phyloP scores from a whole-genome alignment of 2,329 filamentous ascomycete species.

The Botrytis paeoniae region DNA sequence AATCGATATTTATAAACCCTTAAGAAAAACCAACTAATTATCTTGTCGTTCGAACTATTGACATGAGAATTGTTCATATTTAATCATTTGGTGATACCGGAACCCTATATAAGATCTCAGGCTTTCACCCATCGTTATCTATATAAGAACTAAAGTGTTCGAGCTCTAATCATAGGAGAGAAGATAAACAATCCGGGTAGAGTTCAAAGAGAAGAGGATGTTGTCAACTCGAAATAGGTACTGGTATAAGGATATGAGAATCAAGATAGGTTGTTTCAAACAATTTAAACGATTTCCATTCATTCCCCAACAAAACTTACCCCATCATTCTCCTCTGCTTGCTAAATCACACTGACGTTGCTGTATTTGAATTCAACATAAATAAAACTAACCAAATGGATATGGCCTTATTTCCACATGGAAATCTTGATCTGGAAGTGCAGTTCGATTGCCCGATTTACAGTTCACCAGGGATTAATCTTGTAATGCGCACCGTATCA shows the following conservation, averaged over 20 bases:
- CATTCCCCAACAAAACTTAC: neutral
- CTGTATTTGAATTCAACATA: neutral
- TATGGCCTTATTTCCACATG: neutral
- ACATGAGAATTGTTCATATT: neutral
- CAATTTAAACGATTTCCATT: neutral
- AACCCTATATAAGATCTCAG: neutral
- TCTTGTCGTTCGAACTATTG: too few species aligned
- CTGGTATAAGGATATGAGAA: too few species aligned
- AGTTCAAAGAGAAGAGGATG: too few species aligned
- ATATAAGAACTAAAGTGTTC: neutral
- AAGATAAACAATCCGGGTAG: too few species aligned
- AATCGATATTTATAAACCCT: neutral
- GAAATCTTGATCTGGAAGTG: neutral
- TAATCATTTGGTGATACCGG: neutral
- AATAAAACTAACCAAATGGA: too few species aligned
- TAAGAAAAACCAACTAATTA: accelerated
- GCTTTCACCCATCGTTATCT: neutral
- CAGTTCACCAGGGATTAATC: neutral
- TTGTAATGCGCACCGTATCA: neutral
- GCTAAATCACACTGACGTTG: neutral
- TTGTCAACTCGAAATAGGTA: neutral
- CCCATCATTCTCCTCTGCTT: accelerated
- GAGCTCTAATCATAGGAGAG: neutral
- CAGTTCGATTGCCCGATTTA: neutral
- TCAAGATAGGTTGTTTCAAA: neutral